Evolutionary conservation across 345 rosid genomes (phyloP).

Genomic region (Psidium guajava): DNA sequence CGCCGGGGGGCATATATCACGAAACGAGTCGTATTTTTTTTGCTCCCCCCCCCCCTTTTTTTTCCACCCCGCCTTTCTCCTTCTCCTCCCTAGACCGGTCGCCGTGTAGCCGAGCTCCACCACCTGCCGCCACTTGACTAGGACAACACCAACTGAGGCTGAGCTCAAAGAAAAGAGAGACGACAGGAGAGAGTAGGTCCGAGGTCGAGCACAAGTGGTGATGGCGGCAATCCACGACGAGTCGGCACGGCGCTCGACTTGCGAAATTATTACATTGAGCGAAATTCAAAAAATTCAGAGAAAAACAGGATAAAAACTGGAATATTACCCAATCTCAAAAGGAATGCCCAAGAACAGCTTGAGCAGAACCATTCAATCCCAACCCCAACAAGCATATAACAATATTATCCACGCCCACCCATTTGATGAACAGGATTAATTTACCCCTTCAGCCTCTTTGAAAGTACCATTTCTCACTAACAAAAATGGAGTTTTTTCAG

Average conservation of each 20-base stretch:
- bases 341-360: background rate
- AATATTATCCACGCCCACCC: background rate
- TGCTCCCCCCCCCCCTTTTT: no score
- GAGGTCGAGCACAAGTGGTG: background rate
- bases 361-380: no score
- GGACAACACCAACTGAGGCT: background rate
- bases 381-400: no score
- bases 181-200: background rate
- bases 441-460: background rate
- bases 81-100: background rate
- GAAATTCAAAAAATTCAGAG: background rate
- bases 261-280: background rate
- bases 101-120: background rate
- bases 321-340: background rate
- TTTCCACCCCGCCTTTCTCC: accelerated
- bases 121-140: accelerated
- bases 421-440: accelerated
- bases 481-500: background rate
- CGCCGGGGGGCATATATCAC: background rate
- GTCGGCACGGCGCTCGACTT: background rate
- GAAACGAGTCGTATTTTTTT: background rate
- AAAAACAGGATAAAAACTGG: background rate
- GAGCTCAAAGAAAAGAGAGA: background rate
- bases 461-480: background rate
- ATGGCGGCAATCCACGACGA: background rate